A percentile compares a stretch with the other conserved stretches of the same genome.
These are phyloP conservation scores for Lactifluus hygrophoroides DNA, from an alignment of 768 basidiomycete species.

Conservation along the genomic window DNA sequence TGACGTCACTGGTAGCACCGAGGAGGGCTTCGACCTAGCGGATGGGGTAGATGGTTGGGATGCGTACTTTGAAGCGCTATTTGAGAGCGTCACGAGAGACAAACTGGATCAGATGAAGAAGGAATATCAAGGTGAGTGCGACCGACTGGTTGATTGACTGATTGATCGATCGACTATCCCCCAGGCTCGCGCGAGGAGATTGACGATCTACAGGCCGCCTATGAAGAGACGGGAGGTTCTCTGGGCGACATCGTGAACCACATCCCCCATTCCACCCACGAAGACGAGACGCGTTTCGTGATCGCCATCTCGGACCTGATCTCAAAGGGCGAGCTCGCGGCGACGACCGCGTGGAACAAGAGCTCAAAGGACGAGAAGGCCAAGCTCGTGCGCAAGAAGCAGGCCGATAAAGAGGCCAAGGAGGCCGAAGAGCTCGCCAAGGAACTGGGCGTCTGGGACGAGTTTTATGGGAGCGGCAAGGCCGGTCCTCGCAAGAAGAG, in stretches of 20 bases:
- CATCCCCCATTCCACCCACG: constrained; percentile 76
- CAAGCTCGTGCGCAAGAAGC: constrained; percentile 61
- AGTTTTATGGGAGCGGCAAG: constrained; percentile 79
- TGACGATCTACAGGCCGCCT: constrained; percentile 70
- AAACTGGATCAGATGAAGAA: constrained; percentile 91
- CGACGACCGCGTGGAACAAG: constrained; percentile 54
- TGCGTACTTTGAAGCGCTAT: constrained; percentile 86
- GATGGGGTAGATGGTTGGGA: constrained; percentile 88
- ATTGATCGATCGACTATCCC: too few species aligned
- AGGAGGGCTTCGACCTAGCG: constrained; percentile 63
- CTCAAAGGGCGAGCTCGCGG: constrained; percentile 45
- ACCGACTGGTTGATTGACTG: too few species aligned
- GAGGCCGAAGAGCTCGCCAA: constrained; percentile 82
- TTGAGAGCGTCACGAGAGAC: constrained; percentile 76
- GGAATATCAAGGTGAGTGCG: constrained; percentile 75
- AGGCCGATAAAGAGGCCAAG: constrained; percentile 65
- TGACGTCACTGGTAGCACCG: constrained; percentile 78
- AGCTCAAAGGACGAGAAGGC: constrained; percentile 75
- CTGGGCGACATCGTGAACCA: constrained; percentile 75
- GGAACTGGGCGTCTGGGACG: constrained; percentile 90
- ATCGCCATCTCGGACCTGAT: constrained; percentile 60
- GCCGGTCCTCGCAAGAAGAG: constrained; percentile 49
- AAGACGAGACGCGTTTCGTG: constrained; percentile 84
- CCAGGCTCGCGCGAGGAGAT: constrained; percentile 87
- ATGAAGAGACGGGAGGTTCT: constrained; percentile 59